Evolutionary conservation across 371 early-diverging fungal genomes (phyloP), one percentile per base, ranked within the genome.

Genomic region (Cokeromyces recurvatus): DNA sequence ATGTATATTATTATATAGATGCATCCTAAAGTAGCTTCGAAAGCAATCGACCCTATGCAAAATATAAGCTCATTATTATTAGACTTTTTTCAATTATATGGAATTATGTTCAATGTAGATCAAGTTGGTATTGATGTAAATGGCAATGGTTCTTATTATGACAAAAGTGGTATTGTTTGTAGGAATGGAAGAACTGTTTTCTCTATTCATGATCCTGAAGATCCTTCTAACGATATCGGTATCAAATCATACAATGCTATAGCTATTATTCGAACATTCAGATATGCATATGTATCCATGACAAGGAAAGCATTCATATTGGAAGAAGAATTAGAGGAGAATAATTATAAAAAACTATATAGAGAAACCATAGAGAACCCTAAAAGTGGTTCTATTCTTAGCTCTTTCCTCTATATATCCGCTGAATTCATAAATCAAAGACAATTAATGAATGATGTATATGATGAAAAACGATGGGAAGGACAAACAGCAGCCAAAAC

Each of bases 71-170:
- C 85, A 1, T 64, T 99, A n/a, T 53, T 99, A 29, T 55, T 97
- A 14, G 99, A 99, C 58, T 94, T 97, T 49, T 81, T 99, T 24
- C 92, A 97, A 56, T 74, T 95, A 15, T 99, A 95, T 61, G 99
- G 98, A 5, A 56, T 66, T n/a, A 56, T 72, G 6, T 92, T 95
- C 58, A 86, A 87, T 54, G 77, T 84, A 47, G 64, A 63, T 17
- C 51, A 62, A 1, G 79, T 87, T n/a, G 92, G 90, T 9, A 75
- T 97, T 40, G 62, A 64, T 27, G 74, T 91, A 2, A 46, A 36
- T 0, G 68, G 79, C 12, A 65, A 68, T 15, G 86, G 85, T 17
- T 55, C 59, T 15, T 90, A 89, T 53, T 79, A 76, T 57, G 38
- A 59, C 36, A 87, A 84, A 68, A 44, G 48, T 51, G 43, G 3